Evolutionary conservation across 352 stramenopile genomes (phyloP), one percentile per base, ranked within the genome.

Genomic region (Phytophthora idaei): DNA sequence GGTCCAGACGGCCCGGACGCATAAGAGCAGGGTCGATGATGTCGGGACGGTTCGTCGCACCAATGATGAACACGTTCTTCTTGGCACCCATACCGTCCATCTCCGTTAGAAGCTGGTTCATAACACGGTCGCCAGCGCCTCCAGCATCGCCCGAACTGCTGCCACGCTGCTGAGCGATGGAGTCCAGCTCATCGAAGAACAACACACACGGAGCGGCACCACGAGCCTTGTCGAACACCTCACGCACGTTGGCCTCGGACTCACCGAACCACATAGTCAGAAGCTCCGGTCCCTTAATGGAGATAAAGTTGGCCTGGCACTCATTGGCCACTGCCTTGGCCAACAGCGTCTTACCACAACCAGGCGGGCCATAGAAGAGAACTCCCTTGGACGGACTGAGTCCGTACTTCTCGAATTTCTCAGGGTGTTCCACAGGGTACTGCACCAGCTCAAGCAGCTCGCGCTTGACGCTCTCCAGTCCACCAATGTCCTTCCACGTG

Each of bases 241-340:
- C 97, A 73, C 98, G 97, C 25, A 99, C 97, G 76, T 99, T 99
- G 14, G 94, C 94, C 76, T 99, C 98, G 28, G 91, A 98, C 80
- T 99, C 98, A 80, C 98, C 98, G 66, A 99, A 99, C 97, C 97
- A 99, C 98, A 99, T 99, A 46, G 97, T 99, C 65, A 99, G 76
- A 31, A 99, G 89, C 79, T 99, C 98, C 15, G 98, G 97, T 53
- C 97, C 98, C 89, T 99, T 99, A 49, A 99, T 95, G n/a, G 92
- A 98, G 67, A 99, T 99, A 74, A 99, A 99, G 82, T 99, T 99
- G 39, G 97, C 97, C 68, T 99, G 95, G 82, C 98, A 99, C 80
- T 99, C 98, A 79, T 99, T 99, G 37, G 98, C 98, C 28, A 99
- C 97, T 34, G 98, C 98, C 81, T 99, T 99, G n/a, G 98, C 98